Percentiles rank a stretch among this genome's conserved stretches.
Conservation (phyloP, 768 basidiomycete species). For the Phlebiopsis flavidoalba region DNA sequence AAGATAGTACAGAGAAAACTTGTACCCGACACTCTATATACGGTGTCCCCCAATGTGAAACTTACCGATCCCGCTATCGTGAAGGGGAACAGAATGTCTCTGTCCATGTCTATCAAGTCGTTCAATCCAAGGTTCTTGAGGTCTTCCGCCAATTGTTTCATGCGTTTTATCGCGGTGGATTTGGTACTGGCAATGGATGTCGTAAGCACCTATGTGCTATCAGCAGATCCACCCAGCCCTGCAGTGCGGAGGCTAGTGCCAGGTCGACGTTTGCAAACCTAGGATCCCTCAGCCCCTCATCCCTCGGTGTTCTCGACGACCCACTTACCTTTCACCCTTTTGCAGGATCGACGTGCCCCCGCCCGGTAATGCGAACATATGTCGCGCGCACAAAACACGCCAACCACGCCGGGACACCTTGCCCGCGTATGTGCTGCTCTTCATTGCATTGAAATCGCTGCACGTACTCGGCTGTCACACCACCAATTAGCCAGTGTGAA, state of each 20-base stretch:
- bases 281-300: neutral
- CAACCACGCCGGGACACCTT: conserved; percentile 12
- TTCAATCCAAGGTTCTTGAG: neutral
- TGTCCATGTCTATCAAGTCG: neutral
- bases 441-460: conserved; percentile 15
- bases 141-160: conserved; percentile 6
- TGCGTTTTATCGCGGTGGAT: conserved; percentile 4
- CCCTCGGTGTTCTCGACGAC: neutral
- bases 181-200: conserved; percentile 24
- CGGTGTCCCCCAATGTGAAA: conserved; percentile 14
- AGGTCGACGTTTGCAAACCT: conserved; percentile 14
- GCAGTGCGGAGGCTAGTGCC: conserved; percentile 6
- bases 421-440: conserved; percentile 5
- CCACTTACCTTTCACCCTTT: conserved; percentile 17
- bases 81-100: neutral
- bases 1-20: conserved; percentile 7
- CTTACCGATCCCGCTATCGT: conserved; percentile 9
- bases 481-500: neutral
- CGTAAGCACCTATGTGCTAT: conserved; percentile 15
- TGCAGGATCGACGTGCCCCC: conserved; percentile 17
- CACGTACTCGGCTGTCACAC: conserved; percentile 7
- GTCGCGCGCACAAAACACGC: conserved; percentile 13
- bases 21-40: conserved; percentile 1
- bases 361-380: conserved; percentile 12
- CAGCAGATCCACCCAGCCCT: conserved; percentile 3